Evolutionary conservation across 345 rosid species (phyloP), one percentile per base, ranked within the genome.

Genomic region (Salix suchowensis): DNA sequence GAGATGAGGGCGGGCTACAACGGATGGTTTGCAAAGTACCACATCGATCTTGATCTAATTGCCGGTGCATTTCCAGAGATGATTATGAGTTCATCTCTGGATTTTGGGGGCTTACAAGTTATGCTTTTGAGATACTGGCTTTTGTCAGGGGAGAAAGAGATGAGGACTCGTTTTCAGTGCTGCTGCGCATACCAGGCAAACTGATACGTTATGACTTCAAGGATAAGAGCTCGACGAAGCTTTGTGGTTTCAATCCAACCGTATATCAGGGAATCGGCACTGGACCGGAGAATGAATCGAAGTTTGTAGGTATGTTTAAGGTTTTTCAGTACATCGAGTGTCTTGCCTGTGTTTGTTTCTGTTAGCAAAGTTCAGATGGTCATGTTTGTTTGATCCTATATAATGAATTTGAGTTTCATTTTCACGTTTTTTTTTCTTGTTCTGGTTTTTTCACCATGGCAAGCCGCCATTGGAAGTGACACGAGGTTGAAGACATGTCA

Each of bases 21-120:
- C 12, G 78, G 69, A 37, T 89, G 91, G 92, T 75, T 50, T 12
- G 4, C 78, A 4, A 88, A 87, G 86, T 65, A 83, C 65, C 60
- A 13, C 11, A 82, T 85, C 39, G 84, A 89, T 58, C 74, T 89
- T 28, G 58, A 58, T 67, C 65, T 48, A 15, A 58, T 85, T 46
- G 82, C 68, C 65, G 60, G 68, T 1, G 76, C 72, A 58, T 79
- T 82, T 67, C 88, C 89, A 0, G 88, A 81, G 74, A 88, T 85
- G 72, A 42, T 62, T 23, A 68, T 44, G 73, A 44, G 52, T 52
- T 36, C 14, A 77, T 7, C 2, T 32, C 50, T 13, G 15, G 58
- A 69, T 15, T 50, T 70, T 64, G 44, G 7, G 65, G 23, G 40
- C 18, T 70, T 14, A 6, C 86, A n/a, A n/a, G 46, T 26, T 70